Conservation (phyloP, 257 asterid genomes). For the Penstemon eatonii region DNA sequence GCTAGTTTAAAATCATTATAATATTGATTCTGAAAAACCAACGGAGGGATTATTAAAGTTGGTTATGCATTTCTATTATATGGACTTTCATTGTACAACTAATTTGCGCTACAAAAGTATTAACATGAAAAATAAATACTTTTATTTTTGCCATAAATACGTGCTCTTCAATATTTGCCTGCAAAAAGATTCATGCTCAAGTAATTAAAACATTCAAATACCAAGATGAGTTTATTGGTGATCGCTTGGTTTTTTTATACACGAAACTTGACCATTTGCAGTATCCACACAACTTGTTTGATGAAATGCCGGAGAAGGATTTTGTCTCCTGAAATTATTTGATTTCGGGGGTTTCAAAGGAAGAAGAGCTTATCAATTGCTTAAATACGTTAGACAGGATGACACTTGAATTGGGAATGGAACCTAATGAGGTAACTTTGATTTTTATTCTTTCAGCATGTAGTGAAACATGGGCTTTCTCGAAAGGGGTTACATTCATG, state of each 20-base stretch:
- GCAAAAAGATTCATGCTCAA: slow-evolving; percentile 10
- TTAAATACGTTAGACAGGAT: background rate
- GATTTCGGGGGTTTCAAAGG: background rate
- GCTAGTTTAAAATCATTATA: too few species aligned
- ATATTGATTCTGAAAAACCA: too few species aligned
- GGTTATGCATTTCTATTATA: too few species aligned
- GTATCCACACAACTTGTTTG: background rate
- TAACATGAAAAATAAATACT: too few species aligned
- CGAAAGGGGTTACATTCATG: slow-evolving; percentile 12
- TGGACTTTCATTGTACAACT: too few species aligned
- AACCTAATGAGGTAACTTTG: slow-evolving; percentile 21
- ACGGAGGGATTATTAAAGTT: too few species aligned
- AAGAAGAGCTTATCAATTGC: background rate
- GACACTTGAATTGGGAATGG: slow-evolving; percentile 8
- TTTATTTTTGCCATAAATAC: background rate
- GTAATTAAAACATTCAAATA: background rate
- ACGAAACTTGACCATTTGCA: background rate
- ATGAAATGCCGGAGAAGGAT: background rate
- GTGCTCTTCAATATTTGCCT: background rate
- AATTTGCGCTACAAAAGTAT: too few species aligned
- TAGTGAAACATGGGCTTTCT: background rate
- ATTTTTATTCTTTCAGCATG: slow-evolving; percentile 9
- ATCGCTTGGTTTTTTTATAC: slow-evolving; percentile 4
- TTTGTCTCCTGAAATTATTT: background rate
- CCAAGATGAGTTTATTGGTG: slow-evolving; percentile 16